Conservation (phyloP, 2,329 filamentous ascomycete species). For the Coniochaeta hoffmannii region DNA sequence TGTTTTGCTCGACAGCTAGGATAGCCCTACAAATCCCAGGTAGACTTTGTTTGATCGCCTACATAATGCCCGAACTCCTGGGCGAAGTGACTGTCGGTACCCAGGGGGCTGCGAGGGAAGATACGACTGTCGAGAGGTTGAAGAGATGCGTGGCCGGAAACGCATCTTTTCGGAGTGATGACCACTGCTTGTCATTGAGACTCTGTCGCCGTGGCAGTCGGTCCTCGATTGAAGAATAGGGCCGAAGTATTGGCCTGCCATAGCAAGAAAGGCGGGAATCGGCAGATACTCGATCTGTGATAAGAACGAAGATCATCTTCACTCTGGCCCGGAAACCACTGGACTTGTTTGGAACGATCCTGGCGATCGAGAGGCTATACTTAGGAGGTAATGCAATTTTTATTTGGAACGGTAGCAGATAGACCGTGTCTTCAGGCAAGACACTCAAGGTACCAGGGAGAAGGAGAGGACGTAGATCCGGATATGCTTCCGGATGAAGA, state of each 20-base stretch:
- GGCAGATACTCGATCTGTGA: background rate
- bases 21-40: background rate
- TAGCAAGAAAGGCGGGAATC: background rate
- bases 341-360: background rate
- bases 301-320: background rate
- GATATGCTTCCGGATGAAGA: slow-evolving; percentile 1
- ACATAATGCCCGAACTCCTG: background rate
- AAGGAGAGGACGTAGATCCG: background rate
- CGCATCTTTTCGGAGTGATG: no score
- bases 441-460: background rate
- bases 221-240: background rate
- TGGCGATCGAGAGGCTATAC: background rate
- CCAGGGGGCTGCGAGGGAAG: background rate
- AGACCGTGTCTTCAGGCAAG: background rate
- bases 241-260: background rate
- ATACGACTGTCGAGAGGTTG: background rate
- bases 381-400: background rate
- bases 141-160: background rate
- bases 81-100: background rate
- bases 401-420: background rate
- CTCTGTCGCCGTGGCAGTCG: no score
- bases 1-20: background rate
- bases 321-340: background rate
- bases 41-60: background rate
- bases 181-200: no score